phyloP scores from a whole-genome alignment of 441 rosid species.

The Bocquillonia castaneifolia region DNA sequence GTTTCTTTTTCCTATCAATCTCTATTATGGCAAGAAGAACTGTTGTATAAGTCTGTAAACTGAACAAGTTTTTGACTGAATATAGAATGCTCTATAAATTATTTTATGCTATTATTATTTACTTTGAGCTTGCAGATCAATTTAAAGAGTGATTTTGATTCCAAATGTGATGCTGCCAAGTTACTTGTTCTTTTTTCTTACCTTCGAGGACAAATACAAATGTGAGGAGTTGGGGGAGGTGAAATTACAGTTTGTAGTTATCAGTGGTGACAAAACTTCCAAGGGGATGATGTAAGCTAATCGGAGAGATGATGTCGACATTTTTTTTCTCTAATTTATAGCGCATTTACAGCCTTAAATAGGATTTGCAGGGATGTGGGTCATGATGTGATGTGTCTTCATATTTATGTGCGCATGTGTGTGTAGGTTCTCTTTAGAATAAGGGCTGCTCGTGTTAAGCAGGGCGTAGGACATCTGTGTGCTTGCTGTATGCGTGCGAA shows the following conservation, averaged over 20 bases:
- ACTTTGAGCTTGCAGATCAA: background rate
- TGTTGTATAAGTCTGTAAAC: conserved; percentile 22
- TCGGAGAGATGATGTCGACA: conserved; percentile 6
- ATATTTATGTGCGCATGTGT: background rate
- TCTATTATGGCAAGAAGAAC: conserved; percentile 16
- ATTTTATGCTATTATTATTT: background rate
- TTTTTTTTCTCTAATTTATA: background rate
- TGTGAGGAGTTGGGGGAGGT: background rate
- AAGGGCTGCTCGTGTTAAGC: background rate
- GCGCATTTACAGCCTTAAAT: background rate
- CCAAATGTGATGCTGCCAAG: background rate
- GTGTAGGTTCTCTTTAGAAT: background rate
- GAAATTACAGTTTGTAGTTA: background rate
- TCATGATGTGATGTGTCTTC: background rate
- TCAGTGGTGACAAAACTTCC: background rate
- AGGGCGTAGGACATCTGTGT: background rate
- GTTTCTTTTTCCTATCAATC: background rate
- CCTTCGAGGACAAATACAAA: background rate
- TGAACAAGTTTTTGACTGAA: conserved; percentile 12
- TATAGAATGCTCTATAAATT: conserved; percentile 6
- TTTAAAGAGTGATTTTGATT: background rate
- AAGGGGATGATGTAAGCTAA: background rate
- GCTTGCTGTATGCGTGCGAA: background rate
- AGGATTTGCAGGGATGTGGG: conserved; percentile 1
- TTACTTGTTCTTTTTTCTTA: background rate